Evolutionary conservation across 352 stramenopile genomes (phyloP).

Genomic region (Peronospora belbahrii): DNA sequence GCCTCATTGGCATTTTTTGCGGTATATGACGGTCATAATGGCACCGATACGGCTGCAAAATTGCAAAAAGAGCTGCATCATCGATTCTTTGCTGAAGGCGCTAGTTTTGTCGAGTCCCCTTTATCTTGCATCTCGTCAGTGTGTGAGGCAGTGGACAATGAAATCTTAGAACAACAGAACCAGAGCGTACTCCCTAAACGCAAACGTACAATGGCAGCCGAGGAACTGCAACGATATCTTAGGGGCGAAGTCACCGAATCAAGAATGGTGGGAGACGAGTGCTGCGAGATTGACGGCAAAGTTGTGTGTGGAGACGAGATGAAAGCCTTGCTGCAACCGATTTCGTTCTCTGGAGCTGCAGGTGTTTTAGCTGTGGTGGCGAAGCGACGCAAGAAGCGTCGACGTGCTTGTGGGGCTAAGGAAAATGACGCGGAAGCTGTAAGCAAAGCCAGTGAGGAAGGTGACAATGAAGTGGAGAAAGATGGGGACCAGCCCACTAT

Average conservation of each 20-base stretch:
- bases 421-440: constrained; percentile 3
- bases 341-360: constrained; percentile 78
- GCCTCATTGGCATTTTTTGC: constrained; percentile 69
- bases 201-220: constrained; percentile 44
- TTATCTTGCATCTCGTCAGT: constrained; percentile 42
- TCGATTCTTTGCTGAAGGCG: constrained; percentile 50
- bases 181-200: constrained; percentile 55
- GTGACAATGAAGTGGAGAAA: constrained; percentile 4
- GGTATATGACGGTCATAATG: constrained; percentile 87
- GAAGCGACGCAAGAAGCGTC: constrained; percentile 36
- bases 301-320: constrained; percentile 34
- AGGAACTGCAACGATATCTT: constrained; percentile 26
- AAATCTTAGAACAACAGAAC: constrained; percentile 76
- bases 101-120: constrained; percentile 43
- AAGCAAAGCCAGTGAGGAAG: constrained; percentile 1
- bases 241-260: constrained; percentile 4
- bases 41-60: constrained; percentile 64
- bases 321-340: constrained; percentile 54
- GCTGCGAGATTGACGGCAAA: constrained; percentile 31
- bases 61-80: constrained; percentile 78
- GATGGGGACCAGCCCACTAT: constrained; percentile 33
- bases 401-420: constrained; percentile 4
- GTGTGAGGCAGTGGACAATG: constrained; percentile 57
- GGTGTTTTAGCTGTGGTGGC: constrained; percentile 57
- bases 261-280: constrained; percentile 30